A percentile compares a stretch with the other conserved stretches of the same genome.
Evolutionary conservation across 1,139 yeast genomes (phyloP).

Genomic region (Nakaseomyces delphensis): DNA sequence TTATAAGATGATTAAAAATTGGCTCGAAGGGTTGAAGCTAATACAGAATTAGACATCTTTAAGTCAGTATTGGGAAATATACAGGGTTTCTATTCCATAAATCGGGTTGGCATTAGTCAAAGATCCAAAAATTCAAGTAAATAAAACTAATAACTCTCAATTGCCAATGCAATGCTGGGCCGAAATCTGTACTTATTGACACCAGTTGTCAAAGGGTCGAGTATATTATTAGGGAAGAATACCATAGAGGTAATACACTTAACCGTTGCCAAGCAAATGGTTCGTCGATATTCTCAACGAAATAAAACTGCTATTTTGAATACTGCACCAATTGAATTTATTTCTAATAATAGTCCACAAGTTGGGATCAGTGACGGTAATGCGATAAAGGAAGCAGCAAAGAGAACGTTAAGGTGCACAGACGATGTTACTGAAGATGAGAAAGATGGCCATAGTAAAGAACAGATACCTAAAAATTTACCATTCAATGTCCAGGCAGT

Average conservation of each 20-base stretch:
- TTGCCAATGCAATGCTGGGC: conserved; percentile 5
- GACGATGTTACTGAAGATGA: conserved; percentile 29
- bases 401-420: conserved; percentile 33
- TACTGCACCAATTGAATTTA: conserved; percentile 34
- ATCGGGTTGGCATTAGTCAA: too few relatives aligned
- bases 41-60: too few relatives aligned
- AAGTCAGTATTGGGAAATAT: too few relatives aligned
- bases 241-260: not conserved
- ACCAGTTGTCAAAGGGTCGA: not conserved
- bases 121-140: too few relatives aligned
- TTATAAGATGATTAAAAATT: not conserved
- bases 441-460: not conserved
- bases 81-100: not conserved
- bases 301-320: conserved; percentile 17
- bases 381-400: conserved; percentile 16
- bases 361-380: conserved; percentile 6
- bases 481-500: conserved; percentile 53
- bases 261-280: not conserved
- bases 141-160: too few relatives aligned
- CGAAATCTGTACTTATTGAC: conserved; percentile 4
- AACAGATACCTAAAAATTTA: conserved; percentile 4
- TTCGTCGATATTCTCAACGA: not conserved
- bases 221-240: not conserved
- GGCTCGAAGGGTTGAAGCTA: not conserved
- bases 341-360: conserved; percentile 24